Percentiles rank a stretch among this genome's conserved stretches.
Evolutionary conservation across 2,329 filamentous ascomycete species (phyloP).

Genomic region (Colletotrichum graminicola): DNA sequence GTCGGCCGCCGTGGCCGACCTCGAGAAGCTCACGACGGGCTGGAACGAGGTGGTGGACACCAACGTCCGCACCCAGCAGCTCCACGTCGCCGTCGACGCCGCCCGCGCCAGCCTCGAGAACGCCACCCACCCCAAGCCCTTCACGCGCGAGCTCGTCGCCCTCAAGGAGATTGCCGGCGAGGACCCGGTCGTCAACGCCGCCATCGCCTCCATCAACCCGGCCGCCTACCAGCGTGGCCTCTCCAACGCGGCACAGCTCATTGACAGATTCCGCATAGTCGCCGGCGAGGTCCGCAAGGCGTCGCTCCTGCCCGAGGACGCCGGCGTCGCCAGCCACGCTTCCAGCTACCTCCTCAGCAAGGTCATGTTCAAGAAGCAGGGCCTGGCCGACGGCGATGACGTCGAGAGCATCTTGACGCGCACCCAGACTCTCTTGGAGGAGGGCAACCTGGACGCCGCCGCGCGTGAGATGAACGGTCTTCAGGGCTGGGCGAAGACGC

Average conservation of each 20-base stretch:
- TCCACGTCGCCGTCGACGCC: constrained; percentile 95
- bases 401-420: constrained; percentile 94
- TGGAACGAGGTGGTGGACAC: constrained; percentile 93
- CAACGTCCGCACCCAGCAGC: constrained; percentile 94
- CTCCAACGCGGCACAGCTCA: constrained; percentile 83
- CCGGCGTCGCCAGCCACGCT: constrained; percentile 93
- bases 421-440: constrained; percentile 90
- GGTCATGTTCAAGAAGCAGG: constrained; percentile 95
- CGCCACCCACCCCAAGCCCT: constrained; percentile 80
- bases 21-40: constrained; percentile 87
- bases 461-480: constrained; percentile 95
- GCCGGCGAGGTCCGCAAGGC: constrained; percentile 95
- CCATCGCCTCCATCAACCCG: constrained; percentile 96
- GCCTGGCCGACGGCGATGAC: constrained; percentile 84
- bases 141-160: constrained; percentile 91
- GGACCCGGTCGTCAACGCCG: constrained; percentile 88
- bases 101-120: constrained; percentile 87
- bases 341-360: constrained; percentile 92
- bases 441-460: constrained; percentile 91
- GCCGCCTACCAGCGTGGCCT: constrained; percentile 93
- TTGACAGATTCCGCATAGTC: constrained; percentile 96
- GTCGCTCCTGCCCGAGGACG: constrained; percentile 89
- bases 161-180: constrained; percentile 91
- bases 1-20: constrained; percentile 79
- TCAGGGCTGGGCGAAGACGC: constrained; percentile 92